A percentile compares a stretch with the other conserved stretches of the same genome.
These are phyloP conservation scores for Schrenkiella parvula DNA, from an alignment of 345 rosid species.

Conservation along the genomic window DNA sequence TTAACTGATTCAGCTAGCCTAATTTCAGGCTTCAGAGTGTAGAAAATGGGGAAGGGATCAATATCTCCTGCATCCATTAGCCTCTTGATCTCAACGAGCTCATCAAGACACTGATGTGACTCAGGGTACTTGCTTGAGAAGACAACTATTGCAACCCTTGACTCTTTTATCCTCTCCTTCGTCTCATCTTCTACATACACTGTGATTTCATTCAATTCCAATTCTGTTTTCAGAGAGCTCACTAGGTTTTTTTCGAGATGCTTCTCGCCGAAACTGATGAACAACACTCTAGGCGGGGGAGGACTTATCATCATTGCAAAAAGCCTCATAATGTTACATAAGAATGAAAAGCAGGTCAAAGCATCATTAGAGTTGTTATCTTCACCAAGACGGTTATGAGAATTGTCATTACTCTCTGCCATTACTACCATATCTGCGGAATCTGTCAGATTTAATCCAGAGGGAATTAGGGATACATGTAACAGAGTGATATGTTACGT, in stretches of 20 bases:
- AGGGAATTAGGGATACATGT: neutral
- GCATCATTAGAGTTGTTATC: neutral
- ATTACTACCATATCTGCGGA: neutral
- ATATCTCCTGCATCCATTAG: conserved; percentile 14
- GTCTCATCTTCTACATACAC: neutral
- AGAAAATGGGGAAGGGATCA: conserved; percentile 11
- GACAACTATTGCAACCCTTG: conserved; percentile 12
- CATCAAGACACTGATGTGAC: conserved; percentile 6
- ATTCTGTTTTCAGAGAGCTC: neutral
- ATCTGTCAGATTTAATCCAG: neutral
- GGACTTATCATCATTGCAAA: neutral
- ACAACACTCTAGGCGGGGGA: neutral
- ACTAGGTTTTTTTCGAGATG: neutral
- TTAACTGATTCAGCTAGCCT: neutral
- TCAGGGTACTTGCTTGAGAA: conserved; percentile 6
- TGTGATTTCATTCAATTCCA: neutral
- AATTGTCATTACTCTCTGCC: conserved; percentile 13
- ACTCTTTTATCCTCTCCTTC: neutral
- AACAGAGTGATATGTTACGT: neutral
- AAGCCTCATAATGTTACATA: neutral
- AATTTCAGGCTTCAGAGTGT: neutral
- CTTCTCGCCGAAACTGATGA: conserved; percentile 17
- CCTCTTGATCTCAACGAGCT: conserved; percentile 21
- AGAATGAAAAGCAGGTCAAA: neutral
- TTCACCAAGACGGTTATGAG: neutral